Evolutionary conservation across 108 stramenopile species (phyloP).

Genomic region (Nannochloropsis gaditana): DNA sequence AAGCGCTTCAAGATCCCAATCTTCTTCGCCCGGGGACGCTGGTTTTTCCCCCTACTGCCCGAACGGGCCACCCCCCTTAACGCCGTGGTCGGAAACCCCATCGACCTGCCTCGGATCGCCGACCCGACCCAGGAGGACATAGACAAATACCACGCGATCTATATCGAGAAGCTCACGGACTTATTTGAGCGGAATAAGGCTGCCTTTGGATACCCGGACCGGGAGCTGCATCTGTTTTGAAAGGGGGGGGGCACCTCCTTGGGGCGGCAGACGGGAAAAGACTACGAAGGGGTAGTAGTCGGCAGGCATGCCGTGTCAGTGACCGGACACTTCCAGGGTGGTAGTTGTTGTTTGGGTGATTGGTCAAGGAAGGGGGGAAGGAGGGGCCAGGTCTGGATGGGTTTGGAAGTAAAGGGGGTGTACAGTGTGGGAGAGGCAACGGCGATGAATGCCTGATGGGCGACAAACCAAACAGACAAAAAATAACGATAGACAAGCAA

Average conservation of each 20-base stretch:
- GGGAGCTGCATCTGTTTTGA: not conserved
- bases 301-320: too few species aligned
- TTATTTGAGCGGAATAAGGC: slow-evolving; percentile 23
- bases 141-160: slow-evolving; percentile 14
- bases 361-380: too few species aligned
- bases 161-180: not conserved
- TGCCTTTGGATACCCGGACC: not conserved
- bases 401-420: too few species aligned
- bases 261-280: not conserved
- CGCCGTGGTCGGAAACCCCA: slow-evolving; percentile 18
- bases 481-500: too few species aligned
- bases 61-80: not conserved
- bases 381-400: too few species aligned
- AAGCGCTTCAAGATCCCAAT: slow-evolving; percentile 9
- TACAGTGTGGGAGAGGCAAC: too few species aligned
- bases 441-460: too few species aligned
- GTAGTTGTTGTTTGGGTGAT: too few species aligned
- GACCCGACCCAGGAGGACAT: slow-evolving; percentile 13
- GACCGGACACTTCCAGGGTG: too few species aligned
- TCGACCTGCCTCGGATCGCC: not conserved
- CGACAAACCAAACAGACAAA: too few species aligned
- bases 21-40: not conserved
- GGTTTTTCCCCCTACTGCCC: slow-evolving; percentile 15
- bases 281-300: not conserved
- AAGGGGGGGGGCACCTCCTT: not conserved